A percentile compares a stretch with the other conserved stretches of the same genome.
Evolutionary conservation across 2,329 filamentous ascomycete genomes (phyloP).

Genomic region (Beauveria medogensis): DNA sequence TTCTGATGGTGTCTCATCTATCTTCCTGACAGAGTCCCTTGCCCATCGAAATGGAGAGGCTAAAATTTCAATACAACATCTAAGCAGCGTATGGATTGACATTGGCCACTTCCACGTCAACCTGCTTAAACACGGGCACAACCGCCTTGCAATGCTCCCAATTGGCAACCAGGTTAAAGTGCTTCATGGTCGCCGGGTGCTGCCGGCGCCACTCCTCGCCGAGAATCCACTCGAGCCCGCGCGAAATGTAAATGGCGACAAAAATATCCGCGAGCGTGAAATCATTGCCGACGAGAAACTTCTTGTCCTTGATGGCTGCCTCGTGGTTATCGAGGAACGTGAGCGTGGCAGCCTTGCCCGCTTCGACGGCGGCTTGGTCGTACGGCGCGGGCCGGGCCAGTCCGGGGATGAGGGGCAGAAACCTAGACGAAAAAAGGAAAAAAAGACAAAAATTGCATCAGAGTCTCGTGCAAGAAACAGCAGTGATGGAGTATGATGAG

Average conservation of each 20-base stretch:
- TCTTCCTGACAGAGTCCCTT: no score
- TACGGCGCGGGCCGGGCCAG: constrained; percentile 1
- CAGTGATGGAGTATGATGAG: no score
- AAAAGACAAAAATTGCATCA: no score
- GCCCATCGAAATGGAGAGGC: no score
- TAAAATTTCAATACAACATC: not conserved
- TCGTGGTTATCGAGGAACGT: constrained; percentile 2
- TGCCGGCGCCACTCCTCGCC: not conserved
- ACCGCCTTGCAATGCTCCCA: not conserved
- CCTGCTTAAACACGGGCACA: not conserved
- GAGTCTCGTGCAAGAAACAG: no score
- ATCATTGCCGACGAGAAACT: not conserved
- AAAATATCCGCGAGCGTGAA: constrained; percentile 1
- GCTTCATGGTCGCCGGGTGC: not conserved
- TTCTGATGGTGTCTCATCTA: not conserved
- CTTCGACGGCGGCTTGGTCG: constrained; percentile 2
- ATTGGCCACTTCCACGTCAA: not conserved
- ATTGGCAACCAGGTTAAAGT: not conserved
- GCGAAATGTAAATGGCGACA: not conserved
- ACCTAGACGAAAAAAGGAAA: not conserved
- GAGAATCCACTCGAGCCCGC: constrained; percentile 5
- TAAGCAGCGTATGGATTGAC: not conserved
- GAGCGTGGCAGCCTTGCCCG: not conserved
- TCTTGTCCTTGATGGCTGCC: not conserved
- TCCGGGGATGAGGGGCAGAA: constrained; percentile 1